Conservation (phyloP, 495 filamentous ascomycete genomes). For the Xylaria longipes region DNA sequence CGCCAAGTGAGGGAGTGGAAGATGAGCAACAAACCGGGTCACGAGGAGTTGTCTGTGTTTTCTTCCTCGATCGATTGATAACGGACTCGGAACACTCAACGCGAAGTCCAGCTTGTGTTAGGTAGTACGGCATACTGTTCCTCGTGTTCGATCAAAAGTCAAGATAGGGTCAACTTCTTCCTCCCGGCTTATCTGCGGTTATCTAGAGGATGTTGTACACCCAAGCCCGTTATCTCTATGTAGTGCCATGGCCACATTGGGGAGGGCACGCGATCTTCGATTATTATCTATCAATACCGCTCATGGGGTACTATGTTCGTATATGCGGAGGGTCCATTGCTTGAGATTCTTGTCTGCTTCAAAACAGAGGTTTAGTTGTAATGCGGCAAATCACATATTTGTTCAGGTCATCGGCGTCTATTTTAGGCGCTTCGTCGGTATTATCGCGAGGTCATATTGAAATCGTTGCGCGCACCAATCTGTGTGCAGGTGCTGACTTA, state of each 20-base stretch:
- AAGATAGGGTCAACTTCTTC: not conserved
- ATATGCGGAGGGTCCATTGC: too few relatives aligned
- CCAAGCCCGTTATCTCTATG: not conserved
- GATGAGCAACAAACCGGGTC: not conserved
- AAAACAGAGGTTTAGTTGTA: not conserved
- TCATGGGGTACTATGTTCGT: not conserved
- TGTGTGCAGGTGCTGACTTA: constrained; percentile 1
- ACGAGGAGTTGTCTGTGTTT: not conserved
- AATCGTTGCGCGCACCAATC: constrained; percentile 4
- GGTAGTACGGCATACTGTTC: not conserved
- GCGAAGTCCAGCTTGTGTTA: not conserved
- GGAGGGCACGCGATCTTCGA: not conserved
- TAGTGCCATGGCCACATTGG: not conserved
- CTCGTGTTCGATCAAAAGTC: not conserved
- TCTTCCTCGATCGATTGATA: not conserved
- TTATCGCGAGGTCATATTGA: not conserved
- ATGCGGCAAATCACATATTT: not conserved
- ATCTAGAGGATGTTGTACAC: not conserved
- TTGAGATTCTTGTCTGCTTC: not conserved
- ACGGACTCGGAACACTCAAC: not conserved
- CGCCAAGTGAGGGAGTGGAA: not conserved
- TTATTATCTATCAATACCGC: not conserved
- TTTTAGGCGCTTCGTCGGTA: not conserved
- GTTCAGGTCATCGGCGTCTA: not conserved
- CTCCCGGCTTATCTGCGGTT: too few relatives aligned